phyloP scores from a whole-genome alignment of 2,329 filamentous ascomycete genomes.

The Colletotrichum plurivorum region DNA sequence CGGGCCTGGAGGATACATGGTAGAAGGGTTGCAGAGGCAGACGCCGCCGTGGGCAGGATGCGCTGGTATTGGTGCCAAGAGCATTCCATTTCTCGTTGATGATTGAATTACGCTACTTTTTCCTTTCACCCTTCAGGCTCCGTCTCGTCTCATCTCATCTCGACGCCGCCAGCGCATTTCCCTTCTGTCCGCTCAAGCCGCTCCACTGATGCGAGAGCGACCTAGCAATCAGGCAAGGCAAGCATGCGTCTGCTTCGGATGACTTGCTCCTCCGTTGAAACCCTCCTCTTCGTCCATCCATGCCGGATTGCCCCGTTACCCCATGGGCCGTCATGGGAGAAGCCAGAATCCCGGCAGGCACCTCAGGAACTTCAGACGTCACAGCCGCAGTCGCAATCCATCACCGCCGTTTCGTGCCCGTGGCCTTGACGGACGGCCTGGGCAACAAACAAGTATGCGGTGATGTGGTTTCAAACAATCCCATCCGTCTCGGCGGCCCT shows the following conservation, averaged over 20 bases:
- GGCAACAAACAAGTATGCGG: slow-evolving; percentile 19
- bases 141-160: slow-evolving; percentile 1
- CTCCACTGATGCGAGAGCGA: slow-evolving; percentile 23
- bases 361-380: background rate
- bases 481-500: slow-evolving; percentile 29
- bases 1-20: slow-evolving; percentile 4
- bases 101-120: slow-evolving; percentile 16
- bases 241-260: slow-evolving; percentile 11
- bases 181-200: slow-evolving; percentile 22
- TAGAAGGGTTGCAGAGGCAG: background rate
- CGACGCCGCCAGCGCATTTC: background rate
- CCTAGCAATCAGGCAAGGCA: background rate
- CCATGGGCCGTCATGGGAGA: background rate
- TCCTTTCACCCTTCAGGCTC: background rate
- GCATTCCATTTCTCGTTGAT: slow-evolving; percentile 13
- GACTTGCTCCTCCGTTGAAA: slow-evolving; percentile 1
- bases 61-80: slow-evolving; percentile 38
- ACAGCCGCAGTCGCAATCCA: slow-evolving; percentile 7
- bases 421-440: background rate
- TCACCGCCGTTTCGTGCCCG: slow-evolving; percentile 14
- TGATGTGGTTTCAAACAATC: slow-evolving; percentile 25
- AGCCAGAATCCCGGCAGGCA: background rate
- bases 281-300: background rate
- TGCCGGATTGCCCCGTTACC: slow-evolving; percentile 5
- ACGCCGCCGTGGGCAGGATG: slow-evolving; percentile 17